Evolutionary conservation across 1,139 yeast species (phyloP).

Genomic region (Oligophagozyma castellii): DNA sequence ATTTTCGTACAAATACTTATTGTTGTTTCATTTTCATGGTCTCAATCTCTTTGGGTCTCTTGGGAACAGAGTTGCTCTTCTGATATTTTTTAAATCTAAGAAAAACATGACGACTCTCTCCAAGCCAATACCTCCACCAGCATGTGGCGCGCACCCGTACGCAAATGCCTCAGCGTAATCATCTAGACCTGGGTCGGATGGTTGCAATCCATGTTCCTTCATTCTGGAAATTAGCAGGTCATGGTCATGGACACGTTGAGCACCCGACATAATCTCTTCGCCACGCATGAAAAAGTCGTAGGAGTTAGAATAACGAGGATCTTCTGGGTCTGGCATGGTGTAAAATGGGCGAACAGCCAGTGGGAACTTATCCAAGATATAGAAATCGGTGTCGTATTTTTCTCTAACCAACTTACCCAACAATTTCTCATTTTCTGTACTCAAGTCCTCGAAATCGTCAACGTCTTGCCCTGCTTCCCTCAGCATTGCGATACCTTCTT

Average conservation of each 20-base stretch:
- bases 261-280: constrained; percentile 96
- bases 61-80: constrained; percentile 97
- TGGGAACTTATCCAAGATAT: constrained; percentile 96
- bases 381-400: constrained; percentile 92
- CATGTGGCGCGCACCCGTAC: constrained; percentile 97
- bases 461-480: constrained; percentile 74
- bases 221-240: constrained; percentile 70
- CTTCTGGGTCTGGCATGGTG: constrained; percentile 96
- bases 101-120: constrained; percentile 98
- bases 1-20: too few species aligned
- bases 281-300: constrained; percentile 99
- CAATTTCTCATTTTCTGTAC: constrained; percentile 87
- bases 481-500: constrained; percentile 80
- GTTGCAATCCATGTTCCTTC: constrained; percentile 70
- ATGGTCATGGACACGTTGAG: constrained; percentile 96
- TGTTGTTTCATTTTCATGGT: constrained; percentile 57
- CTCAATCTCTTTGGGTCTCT: constrained; percentile 93
- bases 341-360: constrained; percentile 92
- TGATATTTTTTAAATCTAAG: constrained; percentile 89
- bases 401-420: constrained; percentile 87
- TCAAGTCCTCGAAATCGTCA: constrained; percentile 76
- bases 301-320: constrained; percentile 84
- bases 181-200: constrained; percentile 63
- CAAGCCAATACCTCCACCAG: constrained; percentile 98
- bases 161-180: constrained; percentile 89